These are phyloP conservation scores for Candida stauntonica DNA, from an alignment of 805 yeast species.

Conservation along the genomic window DNA sequence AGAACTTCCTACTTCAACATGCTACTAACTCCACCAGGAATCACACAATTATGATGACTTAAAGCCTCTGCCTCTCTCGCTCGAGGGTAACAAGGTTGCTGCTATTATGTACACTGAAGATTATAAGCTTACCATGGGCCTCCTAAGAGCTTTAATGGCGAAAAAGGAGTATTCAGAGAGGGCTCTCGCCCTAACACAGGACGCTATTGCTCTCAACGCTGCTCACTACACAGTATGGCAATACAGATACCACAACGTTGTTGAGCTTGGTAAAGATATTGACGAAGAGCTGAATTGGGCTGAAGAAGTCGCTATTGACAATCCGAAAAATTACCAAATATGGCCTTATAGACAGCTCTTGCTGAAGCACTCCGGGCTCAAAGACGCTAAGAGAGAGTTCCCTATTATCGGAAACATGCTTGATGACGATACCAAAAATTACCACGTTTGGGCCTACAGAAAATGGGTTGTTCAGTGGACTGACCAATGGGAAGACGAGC, in stretches of 20 bases:
- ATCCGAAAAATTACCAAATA: conserved; percentile 92
- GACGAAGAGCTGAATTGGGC: conserved; percentile 72
- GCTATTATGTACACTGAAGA: conserved; percentile 70
- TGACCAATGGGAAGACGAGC: conserved; percentile 45
- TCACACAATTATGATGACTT: conserved; percentile 39
- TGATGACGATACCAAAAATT: conserved; percentile 79
- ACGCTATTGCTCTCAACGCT: conserved; percentile 64
- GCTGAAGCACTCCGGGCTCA: conserved; percentile 34
- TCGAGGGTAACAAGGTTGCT: conserved; percentile 48
- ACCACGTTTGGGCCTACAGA: conserved; percentile 93
- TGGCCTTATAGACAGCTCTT: conserved; percentile 88
- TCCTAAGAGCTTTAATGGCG: conserved; percentile 54
- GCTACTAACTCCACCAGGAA: too few relatives aligned
- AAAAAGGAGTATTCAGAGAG: conserved; percentile 62
- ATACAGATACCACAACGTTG: conserved; percentile 53
- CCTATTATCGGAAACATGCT: conserved; percentile 66
- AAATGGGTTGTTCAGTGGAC: conserved; percentile 74
- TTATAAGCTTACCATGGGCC: conserved; percentile 57
- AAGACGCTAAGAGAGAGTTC: conserved; percentile 50
- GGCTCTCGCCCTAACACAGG: conserved; percentile 61
- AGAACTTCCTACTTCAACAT: too few relatives aligned
- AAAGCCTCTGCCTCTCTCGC: conserved; percentile 37
- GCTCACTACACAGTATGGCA: conserved; percentile 94
- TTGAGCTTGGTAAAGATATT: conserved; percentile 33
- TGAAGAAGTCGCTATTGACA: conserved; percentile 65